Conservation (phyloP, 805 yeast species). For the Helenozyma baotianmanensis region DNA sequence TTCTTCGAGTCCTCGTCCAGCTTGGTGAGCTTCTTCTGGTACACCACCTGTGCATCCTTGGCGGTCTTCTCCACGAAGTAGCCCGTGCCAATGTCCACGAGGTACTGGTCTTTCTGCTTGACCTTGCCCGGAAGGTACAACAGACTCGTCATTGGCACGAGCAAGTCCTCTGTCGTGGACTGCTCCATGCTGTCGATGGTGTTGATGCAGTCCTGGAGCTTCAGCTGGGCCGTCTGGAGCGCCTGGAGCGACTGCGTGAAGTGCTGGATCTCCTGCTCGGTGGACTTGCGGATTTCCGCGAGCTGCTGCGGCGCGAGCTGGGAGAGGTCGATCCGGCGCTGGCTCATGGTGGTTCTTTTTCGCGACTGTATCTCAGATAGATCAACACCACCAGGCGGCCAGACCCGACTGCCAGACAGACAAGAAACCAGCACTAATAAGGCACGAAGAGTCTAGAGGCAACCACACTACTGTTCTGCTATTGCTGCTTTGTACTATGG, state of each 20-base stretch:
- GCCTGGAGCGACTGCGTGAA: constrained; percentile 81
- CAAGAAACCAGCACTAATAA: neutral
- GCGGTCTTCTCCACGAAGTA: constrained; percentile 81
- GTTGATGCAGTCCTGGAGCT: constrained; percentile 73
- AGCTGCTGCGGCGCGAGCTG: constrained; percentile 80
- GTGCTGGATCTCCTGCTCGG: constrained; percentile 83
- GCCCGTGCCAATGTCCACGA: constrained; percentile 96
- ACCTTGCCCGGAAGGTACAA: constrained; percentile 85
- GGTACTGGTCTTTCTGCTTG: constrained; percentile 57
- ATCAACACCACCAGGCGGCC: too few relatives aligned
- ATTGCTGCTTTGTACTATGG: too few relatives aligned
- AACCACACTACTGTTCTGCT: neutral
- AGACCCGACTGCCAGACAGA: too few relatives aligned
- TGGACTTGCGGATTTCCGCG: constrained; percentile 72
- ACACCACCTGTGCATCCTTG: constrained; percentile 64
- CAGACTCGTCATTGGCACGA: constrained; percentile 87
- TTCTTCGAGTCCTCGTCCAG: constrained; percentile 69
- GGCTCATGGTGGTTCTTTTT: constrained; percentile 15
- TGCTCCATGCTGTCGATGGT: constrained; percentile 58
- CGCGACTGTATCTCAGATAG: neutral
- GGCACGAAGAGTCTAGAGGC: neutral
- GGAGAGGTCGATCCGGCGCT: constrained; percentile 51
- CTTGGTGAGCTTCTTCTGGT: constrained; percentile 67
- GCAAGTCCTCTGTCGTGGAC: constrained; percentile 41
- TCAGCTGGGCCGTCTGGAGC: constrained; percentile 72